These are phyloP conservation scores for Citeromyces siamensis DNA, from an alignment of 1,139 yeast species.

Conservation along the genomic window DNA sequence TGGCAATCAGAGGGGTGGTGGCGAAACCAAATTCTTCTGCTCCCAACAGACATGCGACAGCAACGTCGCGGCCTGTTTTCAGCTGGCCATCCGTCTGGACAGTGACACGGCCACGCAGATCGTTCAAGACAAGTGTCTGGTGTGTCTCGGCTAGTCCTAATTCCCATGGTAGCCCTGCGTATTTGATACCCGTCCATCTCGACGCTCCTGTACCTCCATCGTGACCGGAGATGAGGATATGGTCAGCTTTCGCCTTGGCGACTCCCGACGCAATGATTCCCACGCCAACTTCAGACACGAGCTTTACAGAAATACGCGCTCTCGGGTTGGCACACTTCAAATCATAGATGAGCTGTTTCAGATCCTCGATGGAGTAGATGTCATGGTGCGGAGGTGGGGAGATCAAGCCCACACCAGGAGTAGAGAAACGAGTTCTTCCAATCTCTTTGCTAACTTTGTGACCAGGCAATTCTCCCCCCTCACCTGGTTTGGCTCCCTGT, in stretches of 20 bases:
- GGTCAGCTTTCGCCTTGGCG: conserved; percentile 97
- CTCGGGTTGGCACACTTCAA: conserved; percentile 95
- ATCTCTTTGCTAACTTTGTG: conserved; percentile 80
- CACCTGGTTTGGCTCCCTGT: conserved; percentile 99
- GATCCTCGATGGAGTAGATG: conserved; percentile 94
- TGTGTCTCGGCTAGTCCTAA: conserved; percentile 97
- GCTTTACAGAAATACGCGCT: conserved; percentile 91
- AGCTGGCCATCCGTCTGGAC: conserved; percentile 97
- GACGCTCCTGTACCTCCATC: conserved; percentile 99
- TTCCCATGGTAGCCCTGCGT: conserved; percentile 99
- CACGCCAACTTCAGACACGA: conserved; percentile 96
- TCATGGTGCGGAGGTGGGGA: conserved; percentile 99
- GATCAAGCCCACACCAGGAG: conserved; percentile 93
- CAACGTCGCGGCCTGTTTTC: conserved; percentile 93
- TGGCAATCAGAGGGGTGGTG: conserved; percentile 90
- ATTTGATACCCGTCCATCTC: conserved; percentile 91
- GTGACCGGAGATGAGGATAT: conserved; percentile 89
- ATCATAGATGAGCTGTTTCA: conserved; percentile 93
- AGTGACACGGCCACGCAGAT: conserved; percentile 86
- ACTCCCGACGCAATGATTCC: conserved; percentile 99
- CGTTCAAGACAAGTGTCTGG: conserved; percentile 92
- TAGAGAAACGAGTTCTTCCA: conserved; percentile 94
- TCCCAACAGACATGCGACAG: conserved; percentile 90
- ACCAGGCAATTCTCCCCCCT: conserved; percentile 98
- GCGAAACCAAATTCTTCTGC: conserved; percentile 99